Percentiles rank a stretch among this genome's conserved stretches.
Evolutionary conservation across 2,329 filamentous ascomycete genomes (phyloP).

Genomic region (Epichloe hybrida): DNA sequence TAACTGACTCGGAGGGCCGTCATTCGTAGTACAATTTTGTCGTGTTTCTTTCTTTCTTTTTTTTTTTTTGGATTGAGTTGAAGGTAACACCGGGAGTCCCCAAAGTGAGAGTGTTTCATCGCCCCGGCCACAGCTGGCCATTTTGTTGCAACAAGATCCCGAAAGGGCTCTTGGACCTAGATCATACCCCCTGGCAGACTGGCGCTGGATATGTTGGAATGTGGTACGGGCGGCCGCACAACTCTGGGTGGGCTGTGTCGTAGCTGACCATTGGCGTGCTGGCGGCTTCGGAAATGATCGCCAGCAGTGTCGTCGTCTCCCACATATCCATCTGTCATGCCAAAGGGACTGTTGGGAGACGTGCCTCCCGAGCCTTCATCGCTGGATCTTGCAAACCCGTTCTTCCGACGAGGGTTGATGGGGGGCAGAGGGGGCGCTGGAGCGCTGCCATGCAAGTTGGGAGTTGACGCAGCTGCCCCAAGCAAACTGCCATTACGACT

Average conservation of each 20-base stretch:
- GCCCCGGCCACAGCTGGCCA: neutral
- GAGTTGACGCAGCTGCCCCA: conserved; percentile 19
- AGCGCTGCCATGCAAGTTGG: conserved; percentile 23
- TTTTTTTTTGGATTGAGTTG: neutral
- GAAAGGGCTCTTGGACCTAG: conserved; percentile 12
- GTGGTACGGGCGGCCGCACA: conserved; percentile 1
- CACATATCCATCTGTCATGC: neutral
- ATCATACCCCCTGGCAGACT: conserved; percentile 33
- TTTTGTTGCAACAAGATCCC: neutral
- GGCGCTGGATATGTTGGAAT: conserved; percentile 15
- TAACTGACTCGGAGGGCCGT: conserved; percentile 3
- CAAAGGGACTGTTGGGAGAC: neutral
- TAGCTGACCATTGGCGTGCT: neutral
- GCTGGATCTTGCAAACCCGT: conserved; percentile 21
- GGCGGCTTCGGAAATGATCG: conserved; percentile 1
- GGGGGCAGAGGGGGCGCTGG: conserved; percentile 39
- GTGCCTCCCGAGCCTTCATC: conserved; percentile 16
- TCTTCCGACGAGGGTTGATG: conserved; percentile 43
- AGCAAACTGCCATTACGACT: conserved; percentile 23
- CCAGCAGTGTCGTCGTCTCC: neutral
- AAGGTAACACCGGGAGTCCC: neutral
- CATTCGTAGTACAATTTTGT: conserved; percentile 5
- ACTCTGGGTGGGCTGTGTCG: conserved; percentile 2
- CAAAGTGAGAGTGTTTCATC: neutral
- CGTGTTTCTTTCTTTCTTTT: neutral